phyloP scores from a whole-genome alignment of 495 filamentous ascomycete species.

The Schizothecium vesticola region DNA sequence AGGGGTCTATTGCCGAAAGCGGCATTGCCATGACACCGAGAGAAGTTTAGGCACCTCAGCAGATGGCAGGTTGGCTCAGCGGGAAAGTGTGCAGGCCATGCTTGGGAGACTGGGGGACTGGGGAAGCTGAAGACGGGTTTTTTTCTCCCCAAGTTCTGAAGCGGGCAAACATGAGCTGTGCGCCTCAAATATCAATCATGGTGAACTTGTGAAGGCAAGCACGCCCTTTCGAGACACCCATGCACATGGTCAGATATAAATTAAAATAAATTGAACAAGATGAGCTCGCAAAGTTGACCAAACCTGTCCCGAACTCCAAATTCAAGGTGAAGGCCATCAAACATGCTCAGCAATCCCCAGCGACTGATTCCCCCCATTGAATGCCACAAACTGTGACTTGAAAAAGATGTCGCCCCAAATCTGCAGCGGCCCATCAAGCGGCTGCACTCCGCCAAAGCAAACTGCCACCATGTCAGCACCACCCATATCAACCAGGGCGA shows the following conservation, averaged over 20 bases:
- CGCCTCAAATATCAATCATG: too few relatives aligned
- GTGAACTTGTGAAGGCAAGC: background rate
- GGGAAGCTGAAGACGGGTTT: background rate
- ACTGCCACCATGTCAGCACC: slow-evolving; percentile 34
- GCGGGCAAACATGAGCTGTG: background rate
- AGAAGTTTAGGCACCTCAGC: background rate
- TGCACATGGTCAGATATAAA: background rate
- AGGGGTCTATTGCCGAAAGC: background rate
- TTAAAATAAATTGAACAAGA: background rate
- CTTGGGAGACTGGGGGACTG: too few relatives aligned
- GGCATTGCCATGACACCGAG: background rate
- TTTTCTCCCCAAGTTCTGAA: background rate
- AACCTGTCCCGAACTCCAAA: background rate
- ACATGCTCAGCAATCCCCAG: slow-evolving; percentile 56
- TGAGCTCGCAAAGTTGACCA: background rate
- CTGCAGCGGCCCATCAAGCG: slow-evolving; percentile 53
- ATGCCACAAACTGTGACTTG: slow-evolving; percentile 73
- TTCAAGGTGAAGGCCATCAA: slow-evolving; percentile 9
- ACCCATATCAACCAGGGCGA: background rate
- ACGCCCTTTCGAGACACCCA: background rate
- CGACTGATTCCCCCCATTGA: slow-evolving; percentile 58
- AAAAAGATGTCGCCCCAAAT: slow-evolving; percentile 79
- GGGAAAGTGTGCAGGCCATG: too few relatives aligned
- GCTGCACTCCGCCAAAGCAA: slow-evolving; percentile 70
- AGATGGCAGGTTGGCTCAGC: too few relatives aligned